phyloP scores from a whole-genome alignment of 805 yeast genomes.

The Kodamaea hsintzibuensis region DNA sequence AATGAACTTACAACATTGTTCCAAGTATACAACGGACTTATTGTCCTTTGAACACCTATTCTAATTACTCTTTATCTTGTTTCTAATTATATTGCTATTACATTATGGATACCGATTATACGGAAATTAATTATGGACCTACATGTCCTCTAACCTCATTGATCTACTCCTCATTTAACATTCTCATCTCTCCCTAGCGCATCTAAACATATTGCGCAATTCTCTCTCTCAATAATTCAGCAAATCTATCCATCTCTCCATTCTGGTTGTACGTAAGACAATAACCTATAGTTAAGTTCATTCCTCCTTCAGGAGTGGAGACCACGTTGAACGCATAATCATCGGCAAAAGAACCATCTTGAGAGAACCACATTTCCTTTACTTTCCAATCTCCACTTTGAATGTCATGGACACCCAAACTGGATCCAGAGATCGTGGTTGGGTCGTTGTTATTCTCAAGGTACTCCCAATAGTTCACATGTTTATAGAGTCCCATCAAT shows the following conservation, averaged over 20 bases:
- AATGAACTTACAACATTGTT: too few species aligned
- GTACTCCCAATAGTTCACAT: neutral
- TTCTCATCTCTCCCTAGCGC: too few species aligned
- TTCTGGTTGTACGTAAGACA: neutral
- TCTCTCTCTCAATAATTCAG: neutral
- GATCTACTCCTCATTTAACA: neutral
- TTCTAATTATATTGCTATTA: too few species aligned
- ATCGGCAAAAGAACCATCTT: conserved; percentile 4
- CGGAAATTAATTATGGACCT: too few species aligned
- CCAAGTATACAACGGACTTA: too few species aligned
- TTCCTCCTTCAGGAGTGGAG: conserved; percentile 1
- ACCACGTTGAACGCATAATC: conserved; percentile 4
- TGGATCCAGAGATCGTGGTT: conserved; percentile 3
- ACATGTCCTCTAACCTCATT: too few species aligned
- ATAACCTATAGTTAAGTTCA: conserved; percentile 1
- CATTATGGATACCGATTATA: too few species aligned
- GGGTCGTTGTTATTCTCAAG: neutral
- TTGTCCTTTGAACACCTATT: too few species aligned
- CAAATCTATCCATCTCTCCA: neutral
- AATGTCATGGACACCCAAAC: conserved; percentile 1
- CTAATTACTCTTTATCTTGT: too few species aligned
- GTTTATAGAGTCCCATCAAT: neutral
- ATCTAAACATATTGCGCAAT: neutral
- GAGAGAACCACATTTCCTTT: conserved; percentile 8
- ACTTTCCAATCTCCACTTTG: conserved; percentile 2